A percentile compares a stretch with the other conserved stretches of the same genome.
phyloP scores from a whole-genome alignment of 805 yeast genomes.

The Yarrowia sp. region DNA sequence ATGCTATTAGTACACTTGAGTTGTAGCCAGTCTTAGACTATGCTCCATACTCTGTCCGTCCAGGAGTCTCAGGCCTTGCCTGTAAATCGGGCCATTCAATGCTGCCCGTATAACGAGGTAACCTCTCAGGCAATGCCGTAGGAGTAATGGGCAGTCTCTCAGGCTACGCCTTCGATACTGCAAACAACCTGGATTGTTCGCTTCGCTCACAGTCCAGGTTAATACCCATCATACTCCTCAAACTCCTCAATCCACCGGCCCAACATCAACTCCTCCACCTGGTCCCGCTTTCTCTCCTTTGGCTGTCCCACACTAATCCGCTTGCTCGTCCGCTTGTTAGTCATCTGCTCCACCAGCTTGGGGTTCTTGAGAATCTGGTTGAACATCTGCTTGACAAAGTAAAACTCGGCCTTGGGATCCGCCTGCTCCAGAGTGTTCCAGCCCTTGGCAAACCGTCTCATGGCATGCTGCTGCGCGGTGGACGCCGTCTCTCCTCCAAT shows the following conservation, averaged over 20 bases:
- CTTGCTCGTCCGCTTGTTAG: background rate
- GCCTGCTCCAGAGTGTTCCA: constrained; percentile 23
- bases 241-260: constrained; percentile 48
- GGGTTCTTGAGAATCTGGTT: constrained; percentile 15
- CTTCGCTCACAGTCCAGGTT: too few relatives aligned
- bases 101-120: too few relatives aligned
- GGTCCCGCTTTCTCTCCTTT: constrained; percentile 29
- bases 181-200: too few relatives aligned
- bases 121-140: too few relatives aligned
- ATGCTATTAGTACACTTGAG: background rate
- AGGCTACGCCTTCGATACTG: background rate
- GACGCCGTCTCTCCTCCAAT: constrained; percentile 16
- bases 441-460: constrained; percentile 4
- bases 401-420: constrained; percentile 5
- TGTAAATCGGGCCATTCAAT: too few relatives aligned
- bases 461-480: constrained; percentile 6
- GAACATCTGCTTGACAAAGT: constrained; percentile 13
- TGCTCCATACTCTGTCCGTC: too few relatives aligned
- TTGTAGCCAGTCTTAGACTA: background rate
- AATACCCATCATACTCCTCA: constrained; percentile 8
- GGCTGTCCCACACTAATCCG: background rate
- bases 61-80: too few relatives aligned
- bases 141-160: background rate
- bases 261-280: constrained; percentile 45
- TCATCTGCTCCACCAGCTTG: constrained; percentile 22